Evolutionary conservation across 1,284 basidiomycete species (phyloP), one percentile per base, ranked within the genome.

Genomic region (Blastosporella zonata): DNA sequence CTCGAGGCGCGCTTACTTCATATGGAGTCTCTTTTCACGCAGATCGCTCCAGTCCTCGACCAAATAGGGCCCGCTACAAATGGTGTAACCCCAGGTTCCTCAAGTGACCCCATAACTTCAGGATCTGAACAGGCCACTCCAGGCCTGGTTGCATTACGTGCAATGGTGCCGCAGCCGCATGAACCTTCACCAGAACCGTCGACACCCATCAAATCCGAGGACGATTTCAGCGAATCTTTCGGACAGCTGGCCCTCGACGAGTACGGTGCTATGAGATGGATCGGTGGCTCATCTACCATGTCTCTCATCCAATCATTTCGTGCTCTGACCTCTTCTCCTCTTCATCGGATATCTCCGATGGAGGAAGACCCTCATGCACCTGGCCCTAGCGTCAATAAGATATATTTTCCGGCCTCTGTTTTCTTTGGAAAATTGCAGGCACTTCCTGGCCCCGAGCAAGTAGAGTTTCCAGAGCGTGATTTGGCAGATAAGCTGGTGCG

Each of bases 201-300:
- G 13, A 67, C 73, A 52, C 74, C 73, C 52, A 71, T 78, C 63
- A 88, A 83, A 70, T 74, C 79, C 56, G 82, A 79, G 72, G 76
- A 74, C 58, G 87, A 89, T 64, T 76, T 90, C 56, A 81, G 79
- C 57, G 88, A 91, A 62, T 83, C 86, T 21, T 86, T 90, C 61
- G 91, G 90, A 17, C 90, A 93, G 63, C 79, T 93, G 48, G 87
- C 90, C 21, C 75, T 92, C 39, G 91, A 94, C 60, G 91, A 93
- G 64, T 84, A 92, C 58, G 91, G 91, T 18, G 90, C 93, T 66
- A 83, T 89, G 72, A 82, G 91, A 53, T 94, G 91, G 91, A 93
- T 94, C 59, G 91, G 91, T 27, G 87, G 90, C 40, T 93, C 90
- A 7, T 93, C 90, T 21, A 92, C 91, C 8, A 87, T 94, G 82